Conservation (phyloP, 306 rosid species). For the Urtica urens region DNA sequence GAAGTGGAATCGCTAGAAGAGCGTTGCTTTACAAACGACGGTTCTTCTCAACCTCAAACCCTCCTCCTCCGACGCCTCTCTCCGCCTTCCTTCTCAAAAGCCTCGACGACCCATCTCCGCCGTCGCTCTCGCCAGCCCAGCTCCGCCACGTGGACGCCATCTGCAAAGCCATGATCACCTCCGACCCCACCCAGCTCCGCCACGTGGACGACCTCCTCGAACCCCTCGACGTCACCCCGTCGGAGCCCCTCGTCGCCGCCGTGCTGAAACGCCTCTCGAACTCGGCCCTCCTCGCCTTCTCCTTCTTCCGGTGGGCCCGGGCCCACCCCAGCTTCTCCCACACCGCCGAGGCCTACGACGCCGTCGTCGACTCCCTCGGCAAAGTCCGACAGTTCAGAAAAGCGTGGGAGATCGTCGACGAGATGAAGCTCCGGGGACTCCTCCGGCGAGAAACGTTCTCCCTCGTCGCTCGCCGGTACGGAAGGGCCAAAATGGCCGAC, state of each 20-base stretch:
- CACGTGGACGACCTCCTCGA: conserved; percentile 32
- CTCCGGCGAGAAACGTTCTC: conserved; percentile 48
- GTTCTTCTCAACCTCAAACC: conserved; percentile 11
- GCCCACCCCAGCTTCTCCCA: conserved; percentile 46
- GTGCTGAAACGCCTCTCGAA: conserved; percentile 65
- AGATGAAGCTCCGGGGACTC: conserved; percentile 48
- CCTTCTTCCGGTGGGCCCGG: conserved; percentile 80
- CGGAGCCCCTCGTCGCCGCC: conserved; percentile 40
- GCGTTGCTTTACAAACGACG: too few species aligned
- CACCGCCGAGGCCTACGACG: conserved; percentile 40
- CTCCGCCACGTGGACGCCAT: conserved; percentile 21
- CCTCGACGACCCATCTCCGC: conserved; percentile 3
- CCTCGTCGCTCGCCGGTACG: conserved; percentile 48
- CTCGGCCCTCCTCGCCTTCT: conserved; percentile 62
- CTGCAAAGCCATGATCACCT: conserved; percentile 34
- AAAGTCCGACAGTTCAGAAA: conserved; percentile 73
- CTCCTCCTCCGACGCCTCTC: conserved; percentile 5
- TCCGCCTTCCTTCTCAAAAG: conserved; percentile 5
- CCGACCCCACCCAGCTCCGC: conserved; percentile 21
- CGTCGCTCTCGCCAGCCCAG: conserved; percentile 1
- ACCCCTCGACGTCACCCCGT: conserved; percentile 16
- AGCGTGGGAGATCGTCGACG: conserved; percentile 62
- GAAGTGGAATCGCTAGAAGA: too few species aligned
- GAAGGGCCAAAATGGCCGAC: conserved; percentile 44
- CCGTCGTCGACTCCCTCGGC: conserved; percentile 63